Evolutionary conservation across 768 basidiomycete genomes (phyloP).

Genomic region (Auricularia cornea): DNA sequence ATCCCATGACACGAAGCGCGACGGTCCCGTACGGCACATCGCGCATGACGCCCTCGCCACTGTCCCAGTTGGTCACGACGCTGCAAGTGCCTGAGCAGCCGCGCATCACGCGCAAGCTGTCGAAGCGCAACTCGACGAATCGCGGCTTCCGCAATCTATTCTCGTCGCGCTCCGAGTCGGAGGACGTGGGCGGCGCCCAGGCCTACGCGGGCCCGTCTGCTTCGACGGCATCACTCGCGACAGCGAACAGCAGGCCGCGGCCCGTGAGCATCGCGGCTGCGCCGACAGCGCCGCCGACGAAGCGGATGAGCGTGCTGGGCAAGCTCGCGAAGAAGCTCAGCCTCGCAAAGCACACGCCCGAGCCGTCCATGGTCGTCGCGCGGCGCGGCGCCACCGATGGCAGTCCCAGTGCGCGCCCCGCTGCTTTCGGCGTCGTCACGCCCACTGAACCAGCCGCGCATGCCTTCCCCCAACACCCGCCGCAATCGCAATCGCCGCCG

Average conservation of each 20-base stretch:
- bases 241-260: not conserved
- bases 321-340: slow-evolving; percentile 1
- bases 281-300: not conserved
- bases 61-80: not conserved
- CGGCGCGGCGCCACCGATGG: not conserved
- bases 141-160: not conserved
- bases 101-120: not conserved
- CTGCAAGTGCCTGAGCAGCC: not conserved
- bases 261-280: not conserved
- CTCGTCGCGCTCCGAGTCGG: not conserved
- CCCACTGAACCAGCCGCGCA: not conserved
- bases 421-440: not conserved
- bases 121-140: not conserved
- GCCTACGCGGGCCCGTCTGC: not conserved
- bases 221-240: not conserved
- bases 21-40: not conserved
- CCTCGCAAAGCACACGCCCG: not conserved
- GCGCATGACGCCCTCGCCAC: slow-evolving; percentile 1
- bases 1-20: not conserved
- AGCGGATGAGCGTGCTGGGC: not conserved
- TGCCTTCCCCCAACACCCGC: not conserved
- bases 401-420: not conserved
- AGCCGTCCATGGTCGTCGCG: not conserved
- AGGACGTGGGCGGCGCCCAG: not conserved
- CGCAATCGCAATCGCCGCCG: not conserved